Evolutionary conservation across 2,329 filamentous ascomycete genomes (phyloP), one percentile per base, ranked within the genome.

Genomic region (Talaromyces amestolkiae): DNA sequence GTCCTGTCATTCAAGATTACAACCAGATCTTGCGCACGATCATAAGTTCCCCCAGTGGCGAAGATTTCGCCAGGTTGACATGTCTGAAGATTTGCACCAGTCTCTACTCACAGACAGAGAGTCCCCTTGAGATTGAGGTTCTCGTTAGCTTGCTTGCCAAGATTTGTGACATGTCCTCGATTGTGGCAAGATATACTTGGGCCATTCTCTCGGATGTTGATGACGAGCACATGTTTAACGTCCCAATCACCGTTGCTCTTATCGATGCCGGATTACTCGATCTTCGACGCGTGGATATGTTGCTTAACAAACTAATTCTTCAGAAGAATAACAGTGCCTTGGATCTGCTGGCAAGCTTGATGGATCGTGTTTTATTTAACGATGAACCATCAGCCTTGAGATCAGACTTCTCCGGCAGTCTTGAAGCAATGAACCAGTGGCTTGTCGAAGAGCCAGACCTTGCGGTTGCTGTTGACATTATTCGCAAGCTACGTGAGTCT

Each of bases 361-460:
- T 97, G 68, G 90, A 95, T 69, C 86, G 92, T 51, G 86, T 93
- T 0, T 81, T 97, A 9, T 85, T 96, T 59, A 91, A 87, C 70
- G 91, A 93, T 58, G 87, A 89, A 53, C 91, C 92, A 0, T 86
- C 90, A 45, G 91, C 90, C 1, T 81, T 97, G 58, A 91, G 92
- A 71, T 89, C 93, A 1, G 93, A 98, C 78, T 96, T 97, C 73
- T 89, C 92, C 7, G 86, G 87, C 68, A 96, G 92, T 65, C 84
- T 97, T 63, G 89, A 94, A 69, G 90, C 88, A 56, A 88, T 95
- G 47, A 93, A 91, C 80, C 81, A 86, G 56, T 97, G 93, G 92
- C 86, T 96, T 39, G 81, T 83, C 7, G 91, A 93, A 68, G 89
- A 96, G 17, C 85, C 90, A 1, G 83, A 83, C 47, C 83, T 91